Evolutionary conservation across 139 green algal species (phyloP), one percentile per base, ranked within the genome.

Genomic region (Haematococcus lacustris): DNA sequence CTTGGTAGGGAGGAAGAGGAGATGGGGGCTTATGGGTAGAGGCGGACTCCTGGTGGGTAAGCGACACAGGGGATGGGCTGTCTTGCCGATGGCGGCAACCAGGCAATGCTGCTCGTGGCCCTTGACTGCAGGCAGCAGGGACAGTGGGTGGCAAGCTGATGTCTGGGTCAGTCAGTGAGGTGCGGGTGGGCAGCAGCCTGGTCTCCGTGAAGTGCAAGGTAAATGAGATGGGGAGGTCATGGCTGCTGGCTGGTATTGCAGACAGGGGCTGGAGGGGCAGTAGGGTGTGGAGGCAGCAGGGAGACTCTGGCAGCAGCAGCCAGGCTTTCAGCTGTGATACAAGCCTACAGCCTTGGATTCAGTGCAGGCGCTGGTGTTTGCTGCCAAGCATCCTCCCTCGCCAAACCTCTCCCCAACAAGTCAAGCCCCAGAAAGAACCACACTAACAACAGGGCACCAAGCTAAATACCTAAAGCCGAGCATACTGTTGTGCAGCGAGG

Each of bases 201-300:
- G 38, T 90, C 1, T 67, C 71, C 7, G 85, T 90, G 3, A 34
- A 51, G 7, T 87, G 81, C 65, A 68, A 77, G 75, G 79, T 85
- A 39, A 37, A 38, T 51, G 9, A 40, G 60, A 53, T 43, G 32
- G 23, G 30, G 28, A 4, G 5, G 21, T n/a, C 6, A 38, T 13
- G 25, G 13, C 6, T 37, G 59, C 23, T 30, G 25, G 59, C 59
- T 13, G 17, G 21, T 30, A 33, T 66, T 13, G 59, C 23, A n/a
- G 59, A 17, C 28, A 66, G 23, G 6, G 6, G 13, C 59, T 25
- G 13, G 59, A 33, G 25, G 17, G 25, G 21, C 17, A 33, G 23
- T 66, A 13, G 6, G 6, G 59, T 37, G 28, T 13, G 21, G 28
- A 66, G 13, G 59, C 21, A 66, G 28, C 6, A 6, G 28, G 21